Conservation (phyloP, 257 asterid genomes). For the Solanum appendiculatum region DNA sequence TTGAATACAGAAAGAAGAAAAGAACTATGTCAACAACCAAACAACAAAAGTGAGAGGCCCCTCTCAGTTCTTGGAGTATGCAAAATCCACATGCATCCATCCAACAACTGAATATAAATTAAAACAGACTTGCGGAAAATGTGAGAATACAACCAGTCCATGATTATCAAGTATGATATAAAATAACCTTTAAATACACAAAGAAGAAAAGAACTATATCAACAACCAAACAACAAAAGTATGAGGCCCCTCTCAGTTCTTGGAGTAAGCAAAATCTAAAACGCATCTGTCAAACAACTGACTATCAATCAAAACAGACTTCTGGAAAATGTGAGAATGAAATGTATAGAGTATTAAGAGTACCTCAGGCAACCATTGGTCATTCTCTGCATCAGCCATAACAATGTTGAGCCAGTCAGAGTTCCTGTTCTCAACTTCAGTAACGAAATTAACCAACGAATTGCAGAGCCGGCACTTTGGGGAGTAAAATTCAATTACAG, state of each 20-base stretch:
- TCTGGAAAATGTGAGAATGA: not conserved
- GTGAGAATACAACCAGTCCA: not conserved
- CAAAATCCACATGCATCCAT: not conserved
- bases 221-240: not conserved
- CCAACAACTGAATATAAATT: not conserved
- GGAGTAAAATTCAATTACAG: slow-evolving; percentile 73
- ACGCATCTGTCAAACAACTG: not conserved
- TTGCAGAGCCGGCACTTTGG: slow-evolving; percentile 78
- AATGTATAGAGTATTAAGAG: not conserved
- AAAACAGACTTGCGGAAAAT: not conserved
- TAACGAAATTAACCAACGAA: slow-evolving; percentile 56
- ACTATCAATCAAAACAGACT: not conserved
- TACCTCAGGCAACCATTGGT: slow-evolving; percentile 86
- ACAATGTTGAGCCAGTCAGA: slow-evolving; percentile 68
- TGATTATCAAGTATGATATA: not conserved
- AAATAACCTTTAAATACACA: not conserved
- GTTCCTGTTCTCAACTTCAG: slow-evolving; percentile 54
- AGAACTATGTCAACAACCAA: not conserved
- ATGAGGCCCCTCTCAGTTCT: not conserved
- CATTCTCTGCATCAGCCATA: slow-evolving; percentile 74
- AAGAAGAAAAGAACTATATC: not conserved
- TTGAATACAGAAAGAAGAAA: not conserved
- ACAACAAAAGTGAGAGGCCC: not conserved
- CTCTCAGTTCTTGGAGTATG: not conserved
- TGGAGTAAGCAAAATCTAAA: not conserved